Evolutionary conservation across 164 flowering plant species (phyloP), one percentile per base, ranked within the genome.

Genomic region (Piper longum): DNA sequence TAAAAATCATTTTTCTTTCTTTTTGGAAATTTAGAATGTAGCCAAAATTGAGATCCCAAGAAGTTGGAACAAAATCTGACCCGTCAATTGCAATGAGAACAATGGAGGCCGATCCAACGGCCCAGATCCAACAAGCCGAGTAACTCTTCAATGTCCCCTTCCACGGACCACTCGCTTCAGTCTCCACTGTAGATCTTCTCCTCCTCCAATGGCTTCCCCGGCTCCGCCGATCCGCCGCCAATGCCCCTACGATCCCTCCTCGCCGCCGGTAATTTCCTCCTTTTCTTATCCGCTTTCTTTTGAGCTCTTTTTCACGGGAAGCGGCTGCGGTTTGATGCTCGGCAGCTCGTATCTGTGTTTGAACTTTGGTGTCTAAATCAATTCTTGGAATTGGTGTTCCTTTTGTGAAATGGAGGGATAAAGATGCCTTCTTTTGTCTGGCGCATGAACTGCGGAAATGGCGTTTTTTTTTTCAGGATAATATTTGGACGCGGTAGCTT

Each of bases 201-300:
- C 62, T 0, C 43, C 11, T 7, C 14, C 36, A 62, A 79, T 66
- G 62, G 98, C 82, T 83, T 65, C 77, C 92, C 43, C 85, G 79
- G 75, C 76, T 91, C 62, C 76, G 48, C 85, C 79, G 90, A 83
- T 85, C 95, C 45, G 93, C 81, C 66, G 77, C 91, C 13, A 74
- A 80, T 68, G 75, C 87, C n/a, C 81, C 80, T 1, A 26, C 78
- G 80, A 73, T 70, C 74, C 59, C 72, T 80, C 61, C 66, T 70
- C 66, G 71, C 88, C 36, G 92, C 95, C 87, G 76, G 64, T 51
- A 16, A 65, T 48, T 41, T n/a, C 16, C 16, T 6, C 2, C 36
- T 67, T 5, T 14, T 14, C n/a, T 39, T 60, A 7, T 41, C 63
- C 12, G 7, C 54, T 7, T 14, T 63, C 45, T 12, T 42, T 42